A percentile compares a stretch with the other conserved stretches of the same genome.
Conservation (phyloP, 192 early-diverging fungal genomes). For the Backusella liffmaniae region DNA sequence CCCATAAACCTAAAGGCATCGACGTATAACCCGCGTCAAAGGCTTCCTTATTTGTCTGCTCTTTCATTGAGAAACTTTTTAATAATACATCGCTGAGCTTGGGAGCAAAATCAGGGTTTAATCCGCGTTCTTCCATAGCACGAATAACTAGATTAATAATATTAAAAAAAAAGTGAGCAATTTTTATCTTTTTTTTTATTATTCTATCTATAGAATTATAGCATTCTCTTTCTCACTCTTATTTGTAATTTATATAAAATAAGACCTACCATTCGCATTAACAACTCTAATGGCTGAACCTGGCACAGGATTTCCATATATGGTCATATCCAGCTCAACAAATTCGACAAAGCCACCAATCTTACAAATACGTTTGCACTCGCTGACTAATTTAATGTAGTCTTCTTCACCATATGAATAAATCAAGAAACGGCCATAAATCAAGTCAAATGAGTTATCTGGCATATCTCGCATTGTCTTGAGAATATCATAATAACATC, state of each 20-base stretch:
- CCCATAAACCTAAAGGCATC: conserved; percentile 31
- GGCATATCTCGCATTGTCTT: conserved; percentile 12
- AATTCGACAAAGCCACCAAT: conserved; percentile 30
- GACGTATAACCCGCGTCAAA: conserved; percentile 12
- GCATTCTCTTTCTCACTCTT: background rate
- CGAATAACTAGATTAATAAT: conserved; percentile 13
- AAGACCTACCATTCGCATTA: conserved; percentile 23
- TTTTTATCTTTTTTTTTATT: background rate
- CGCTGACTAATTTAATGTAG: conserved; percentile 10
- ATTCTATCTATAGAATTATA: background rate
- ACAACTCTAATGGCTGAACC: background rate
- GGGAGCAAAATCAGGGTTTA: background rate
- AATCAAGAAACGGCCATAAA: conserved; percentile 18
- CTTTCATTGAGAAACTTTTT: background rate
- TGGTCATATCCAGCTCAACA: conserved; percentile 29
- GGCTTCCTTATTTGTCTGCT: background rate
- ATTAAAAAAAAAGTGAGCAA: background rate
- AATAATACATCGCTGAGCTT: conserved; percentile 11
- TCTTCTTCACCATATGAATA: conserved; percentile 10
- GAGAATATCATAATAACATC: conserved; percentile 16
- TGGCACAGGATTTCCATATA: conserved; percentile 6
- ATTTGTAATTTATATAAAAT: background rate
- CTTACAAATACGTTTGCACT: conserved; percentile 28
- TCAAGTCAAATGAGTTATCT: conserved; percentile 19
- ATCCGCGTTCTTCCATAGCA: background rate